Evolutionary conservation across 1,284 basidiomycete genomes (phyloP).

Genomic region (Trichosporon sp.): DNA sequence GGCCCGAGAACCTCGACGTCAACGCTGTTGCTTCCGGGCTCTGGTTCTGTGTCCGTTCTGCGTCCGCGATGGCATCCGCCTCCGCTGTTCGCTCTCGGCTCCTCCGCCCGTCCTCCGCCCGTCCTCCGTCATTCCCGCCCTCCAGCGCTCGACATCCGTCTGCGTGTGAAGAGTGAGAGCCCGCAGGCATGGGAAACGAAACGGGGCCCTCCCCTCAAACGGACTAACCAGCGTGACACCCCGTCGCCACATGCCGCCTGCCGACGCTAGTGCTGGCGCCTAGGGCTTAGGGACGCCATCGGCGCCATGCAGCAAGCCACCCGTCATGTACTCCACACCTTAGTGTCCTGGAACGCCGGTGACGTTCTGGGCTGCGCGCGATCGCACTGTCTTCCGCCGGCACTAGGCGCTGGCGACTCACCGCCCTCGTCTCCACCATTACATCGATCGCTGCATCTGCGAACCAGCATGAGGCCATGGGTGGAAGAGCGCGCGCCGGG

Average conservation of each 20-base stretch:
- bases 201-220: background rate
- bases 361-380: background rate
- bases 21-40: background rate
- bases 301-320: background rate
- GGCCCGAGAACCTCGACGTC: background rate
- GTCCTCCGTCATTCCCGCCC: no score
- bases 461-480: no score
- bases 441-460: no score
- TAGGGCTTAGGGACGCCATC: background rate
- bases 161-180: background rate
- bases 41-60: no score
- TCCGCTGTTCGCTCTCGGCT: background rate
- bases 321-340: background rate
- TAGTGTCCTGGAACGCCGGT: background rate
- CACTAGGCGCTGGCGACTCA: no score
- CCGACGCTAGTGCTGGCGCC: background rate
- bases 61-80: background rate
- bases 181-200: background rate
- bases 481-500: no score
- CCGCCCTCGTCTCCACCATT: no score
- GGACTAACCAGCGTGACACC: background rate
- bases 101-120: no score
- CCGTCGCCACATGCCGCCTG: background rate
- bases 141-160: no score
- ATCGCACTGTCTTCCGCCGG: background rate